Evolutionary conservation across 768 basidiomycete species (phyloP).

Genomic region (Leccinum obscurum): DNA sequence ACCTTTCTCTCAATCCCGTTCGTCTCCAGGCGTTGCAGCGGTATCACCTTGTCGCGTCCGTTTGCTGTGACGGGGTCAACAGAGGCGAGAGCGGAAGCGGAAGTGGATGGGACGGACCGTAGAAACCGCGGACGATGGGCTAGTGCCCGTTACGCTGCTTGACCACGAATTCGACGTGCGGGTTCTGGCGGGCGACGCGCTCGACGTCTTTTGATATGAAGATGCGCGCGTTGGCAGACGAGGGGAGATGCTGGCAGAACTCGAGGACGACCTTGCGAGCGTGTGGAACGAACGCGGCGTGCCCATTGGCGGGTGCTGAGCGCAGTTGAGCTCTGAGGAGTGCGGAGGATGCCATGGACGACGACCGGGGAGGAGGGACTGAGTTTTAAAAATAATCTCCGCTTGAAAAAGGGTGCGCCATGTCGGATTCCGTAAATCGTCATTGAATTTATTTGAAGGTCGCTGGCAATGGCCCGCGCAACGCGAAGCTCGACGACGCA

Average conservation of each 20-base stretch:
- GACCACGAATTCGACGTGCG: slow-evolving; percentile 84
- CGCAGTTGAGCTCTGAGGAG: slow-evolving; percentile 49
- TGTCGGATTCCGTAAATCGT: slow-evolving; percentile 25
- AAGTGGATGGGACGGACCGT: slow-evolving; percentile 47
- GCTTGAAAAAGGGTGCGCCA: slow-evolving; percentile 12
- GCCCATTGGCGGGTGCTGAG: slow-evolving; percentile 73
- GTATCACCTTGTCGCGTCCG: slow-evolving; percentile 84
- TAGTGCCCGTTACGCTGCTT: slow-evolving; percentile 72
- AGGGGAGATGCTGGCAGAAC: slow-evolving; percentile 81
- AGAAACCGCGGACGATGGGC: slow-evolving; percentile 82
- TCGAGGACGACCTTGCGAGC: slow-evolving; percentile 88
- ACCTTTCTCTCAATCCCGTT: slow-evolving; percentile 77
- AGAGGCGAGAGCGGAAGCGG: background rate
- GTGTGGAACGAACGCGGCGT: slow-evolving; percentile 69
- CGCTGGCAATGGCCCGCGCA: slow-evolving; percentile 66
- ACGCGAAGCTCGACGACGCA: slow-evolving; percentile 61
- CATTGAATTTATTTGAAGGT: slow-evolving; percentile 16
- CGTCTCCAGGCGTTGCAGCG: slow-evolving; percentile 73
- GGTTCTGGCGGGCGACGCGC: slow-evolving; percentile 65
- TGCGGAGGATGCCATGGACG: slow-evolving; percentile 36
- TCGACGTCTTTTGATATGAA: slow-evolving; percentile 67
- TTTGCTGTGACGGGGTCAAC: slow-evolving; percentile 57
- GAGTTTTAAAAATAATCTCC: slow-evolving; percentile 26
- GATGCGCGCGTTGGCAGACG: slow-evolving; percentile 68
- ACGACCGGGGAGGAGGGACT: slow-evolving; percentile 11